Conservation (phyloP, 2,329 filamentous ascomycete species). For the Talaromyces albobiverticillius region DNA sequence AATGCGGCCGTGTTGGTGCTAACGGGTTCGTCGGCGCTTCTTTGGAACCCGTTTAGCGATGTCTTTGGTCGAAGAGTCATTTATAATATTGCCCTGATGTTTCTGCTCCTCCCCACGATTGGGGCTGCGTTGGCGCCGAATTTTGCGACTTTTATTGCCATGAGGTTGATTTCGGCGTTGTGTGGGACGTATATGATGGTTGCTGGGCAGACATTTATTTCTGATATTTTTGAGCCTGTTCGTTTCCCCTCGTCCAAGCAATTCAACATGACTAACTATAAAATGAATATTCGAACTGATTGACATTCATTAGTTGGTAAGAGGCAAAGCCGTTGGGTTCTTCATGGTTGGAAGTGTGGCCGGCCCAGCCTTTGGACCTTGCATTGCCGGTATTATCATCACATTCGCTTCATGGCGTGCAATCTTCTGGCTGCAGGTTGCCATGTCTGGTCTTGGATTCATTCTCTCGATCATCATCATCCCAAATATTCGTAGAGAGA, state of each 20-base stretch:
- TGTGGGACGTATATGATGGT: conserved; percentile 41
- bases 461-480: conserved; percentile 63
- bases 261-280: too few species aligned
- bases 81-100: conserved; percentile 32
- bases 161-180: conserved; percentile 34
- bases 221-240: conserved; percentile 39
- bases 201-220: conserved; percentile 36
- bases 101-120: conserved; percentile 30
- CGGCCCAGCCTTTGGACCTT: conserved; percentile 46
- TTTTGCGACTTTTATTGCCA: conserved; percentile 34
- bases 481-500: conserved; percentile 53
- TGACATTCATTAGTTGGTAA: conserved; percentile 34
- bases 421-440: conserved; percentile 77
- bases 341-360: conserved; percentile 43
- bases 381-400: conserved; percentile 74
- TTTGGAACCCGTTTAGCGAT: conserved; percentile 31
- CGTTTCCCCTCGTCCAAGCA: too few species aligned
- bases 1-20: conserved; percentile 37
- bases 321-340: conserved; percentile 44
- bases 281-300: too few species aligned
- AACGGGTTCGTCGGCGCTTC: conserved; percentile 37
- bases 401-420: conserved; percentile 71
- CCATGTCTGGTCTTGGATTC: conserved; percentile 59
- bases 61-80: conserved; percentile 29
- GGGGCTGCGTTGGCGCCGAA: conserved; percentile 31